phyloP scores from a whole-genome alignment of 306 rosid genomes.

The Cicer bijugum region DNA sequence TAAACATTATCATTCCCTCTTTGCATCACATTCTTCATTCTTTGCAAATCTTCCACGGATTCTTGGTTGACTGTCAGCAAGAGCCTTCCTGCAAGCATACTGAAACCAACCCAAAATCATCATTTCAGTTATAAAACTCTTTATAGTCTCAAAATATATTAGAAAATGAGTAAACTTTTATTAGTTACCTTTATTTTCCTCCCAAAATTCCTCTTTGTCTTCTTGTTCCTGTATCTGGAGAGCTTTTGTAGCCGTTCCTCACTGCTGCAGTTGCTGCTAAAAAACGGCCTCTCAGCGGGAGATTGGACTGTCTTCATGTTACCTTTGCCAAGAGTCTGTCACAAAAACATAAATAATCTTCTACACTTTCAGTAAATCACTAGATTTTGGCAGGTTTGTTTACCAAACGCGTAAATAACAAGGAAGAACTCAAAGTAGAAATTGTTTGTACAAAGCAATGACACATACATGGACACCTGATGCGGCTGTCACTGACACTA shows the following conservation, averaged over 20 bases:
- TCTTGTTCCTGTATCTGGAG: conserved; percentile 92
- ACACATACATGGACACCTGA: no score
- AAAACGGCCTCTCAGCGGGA: conserved; percentile 63
- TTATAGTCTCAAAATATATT: neutral
- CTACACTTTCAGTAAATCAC: conserved; percentile 35
- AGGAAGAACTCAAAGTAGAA: neutral
- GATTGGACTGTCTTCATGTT: conserved; percentile 60
- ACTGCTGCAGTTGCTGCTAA: conserved; percentile 63
- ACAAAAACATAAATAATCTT: conserved; percentile 60
- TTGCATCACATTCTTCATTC: conserved; percentile 68
- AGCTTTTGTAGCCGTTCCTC: conserved; percentile 92
- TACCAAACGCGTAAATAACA: conserved; percentile 30
- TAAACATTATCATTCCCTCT: conserved; percentile 58
- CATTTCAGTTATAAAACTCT: conserved; percentile 20
- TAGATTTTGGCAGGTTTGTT: conserved; percentile 23
- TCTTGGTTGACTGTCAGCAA: conserved; percentile 98
- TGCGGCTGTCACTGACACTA: no score
- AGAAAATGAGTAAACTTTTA: neutral
- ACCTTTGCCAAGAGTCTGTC: conserved; percentile 81
- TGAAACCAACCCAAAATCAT: conserved; percentile 42
- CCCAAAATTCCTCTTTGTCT: conserved; percentile 89
- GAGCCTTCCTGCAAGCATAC: conserved; percentile 99
- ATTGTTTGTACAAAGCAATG: neutral
- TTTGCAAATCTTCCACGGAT: conserved; percentile 98
- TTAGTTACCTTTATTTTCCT: conserved; percentile 91